These are phyloP conservation scores for Tricholoma sp. DNA, from an alignment of 768 basidiomycete genomes.

Conservation along the genomic window DNA sequence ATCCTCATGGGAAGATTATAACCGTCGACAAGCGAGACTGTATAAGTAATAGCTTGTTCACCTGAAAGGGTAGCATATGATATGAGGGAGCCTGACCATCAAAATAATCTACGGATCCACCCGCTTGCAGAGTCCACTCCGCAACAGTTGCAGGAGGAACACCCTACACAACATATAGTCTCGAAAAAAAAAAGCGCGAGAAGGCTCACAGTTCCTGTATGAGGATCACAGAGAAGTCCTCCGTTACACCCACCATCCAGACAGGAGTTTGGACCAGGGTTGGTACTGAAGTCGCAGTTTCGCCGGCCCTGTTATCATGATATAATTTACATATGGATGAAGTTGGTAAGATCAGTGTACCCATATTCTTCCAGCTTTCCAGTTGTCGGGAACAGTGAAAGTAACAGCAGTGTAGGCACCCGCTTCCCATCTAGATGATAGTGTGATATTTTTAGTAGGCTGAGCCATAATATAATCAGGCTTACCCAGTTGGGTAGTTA, in stretches of 20 bases:
- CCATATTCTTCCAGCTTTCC: constrained; percentile 64
- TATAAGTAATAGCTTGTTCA: background rate
- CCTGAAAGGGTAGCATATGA: constrained; percentile 1
- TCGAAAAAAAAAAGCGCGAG: background rate
- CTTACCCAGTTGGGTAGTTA: constrained; percentile 40
- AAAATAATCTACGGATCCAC: constrained; percentile 47
- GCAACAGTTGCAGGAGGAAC: constrained; percentile 69
- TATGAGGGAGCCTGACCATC: constrained; percentile 37
- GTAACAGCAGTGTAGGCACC: constrained; percentile 29
- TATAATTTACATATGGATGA: background rate
- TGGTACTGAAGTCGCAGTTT: constrained; percentile 54
- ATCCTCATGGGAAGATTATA: constrained; percentile 54
- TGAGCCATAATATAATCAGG: background rate
- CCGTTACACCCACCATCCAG: constrained; percentile 66
- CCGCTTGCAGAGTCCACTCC: constrained; percentile 54
- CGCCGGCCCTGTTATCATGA: constrained; percentile 41
- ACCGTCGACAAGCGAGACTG: constrained; percentile 59
- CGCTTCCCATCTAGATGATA: constrained; percentile 35
- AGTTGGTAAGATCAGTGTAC: constrained; percentile 15
- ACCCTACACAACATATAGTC: constrained; percentile 26
- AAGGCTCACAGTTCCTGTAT: constrained; percentile 41
- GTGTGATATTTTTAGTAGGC: background rate
- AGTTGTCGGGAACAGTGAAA: constrained; percentile 56
- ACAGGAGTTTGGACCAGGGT: constrained; percentile 56
- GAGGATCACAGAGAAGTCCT: constrained; percentile 51